Evolutionary conservation across 805 yeast genomes (phyloP).

Genomic region (Suhomyces canberraensis): DNA sequence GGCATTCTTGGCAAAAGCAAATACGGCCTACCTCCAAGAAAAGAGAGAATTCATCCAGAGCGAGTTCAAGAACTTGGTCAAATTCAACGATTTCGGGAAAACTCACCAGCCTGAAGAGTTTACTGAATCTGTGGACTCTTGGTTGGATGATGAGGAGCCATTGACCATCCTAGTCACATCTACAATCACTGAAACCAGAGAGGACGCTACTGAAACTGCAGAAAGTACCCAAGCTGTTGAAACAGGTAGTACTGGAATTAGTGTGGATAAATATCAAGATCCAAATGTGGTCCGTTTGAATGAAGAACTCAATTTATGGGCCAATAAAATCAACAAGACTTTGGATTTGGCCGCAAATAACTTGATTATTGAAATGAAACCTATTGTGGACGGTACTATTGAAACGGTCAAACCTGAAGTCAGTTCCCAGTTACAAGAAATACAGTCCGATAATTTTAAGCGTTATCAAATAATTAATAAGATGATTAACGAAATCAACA

Average conservation of each 20-base stretch:
- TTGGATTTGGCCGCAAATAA: slow-evolving; percentile 31
- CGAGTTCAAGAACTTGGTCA: slow-evolving; percentile 25
- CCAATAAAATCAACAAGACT: slow-evolving; percentile 30
- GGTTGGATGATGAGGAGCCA: slow-evolving; percentile 4
- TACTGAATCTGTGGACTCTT: not conserved
- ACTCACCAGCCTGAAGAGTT: not conserved
- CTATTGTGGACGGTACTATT: slow-evolving; percentile 20
- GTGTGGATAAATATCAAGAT: slow-evolving; percentile 5
- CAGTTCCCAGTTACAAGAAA: slow-evolving; percentile 21
- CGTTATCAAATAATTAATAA: slow-evolving; percentile 29
- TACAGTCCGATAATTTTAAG: slow-evolving; percentile 28
- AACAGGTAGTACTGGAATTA: slow-evolving; percentile 2
- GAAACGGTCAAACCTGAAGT: slow-evolving; percentile 23
- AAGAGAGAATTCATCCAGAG: slow-evolving; percentile 20
- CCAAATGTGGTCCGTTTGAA: slow-evolving; percentile 15
- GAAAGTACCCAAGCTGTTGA: not conserved
- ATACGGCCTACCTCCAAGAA: slow-evolving; percentile 14
- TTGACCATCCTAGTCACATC: slow-evolving; percentile 5
- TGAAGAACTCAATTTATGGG: slow-evolving; percentile 32
- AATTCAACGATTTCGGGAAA: slow-evolving; percentile 13
- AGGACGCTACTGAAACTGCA: not conserved
- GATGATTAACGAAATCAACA: slow-evolving; percentile 29
- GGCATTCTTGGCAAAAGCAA: slow-evolving; percentile 2
- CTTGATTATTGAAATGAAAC: slow-evolving; percentile 31
- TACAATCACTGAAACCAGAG: slow-evolving; percentile 4